Evolutionary conservation across 257 asterid genomes (phyloP).

Genomic region (Solanum dulcamara): DNA sequence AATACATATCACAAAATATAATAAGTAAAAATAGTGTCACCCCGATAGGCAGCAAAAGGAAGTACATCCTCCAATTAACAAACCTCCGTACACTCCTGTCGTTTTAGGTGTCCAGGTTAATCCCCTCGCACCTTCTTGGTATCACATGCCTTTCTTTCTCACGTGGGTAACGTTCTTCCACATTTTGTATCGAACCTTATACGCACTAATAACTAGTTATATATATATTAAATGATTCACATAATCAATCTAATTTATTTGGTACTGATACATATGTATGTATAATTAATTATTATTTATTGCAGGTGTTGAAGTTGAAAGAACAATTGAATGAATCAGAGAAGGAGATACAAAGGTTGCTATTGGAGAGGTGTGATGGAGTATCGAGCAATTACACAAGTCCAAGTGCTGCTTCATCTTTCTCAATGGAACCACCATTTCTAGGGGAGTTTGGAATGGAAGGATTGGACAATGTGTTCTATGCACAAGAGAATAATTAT

Average conservation of each 20-base stretch:
- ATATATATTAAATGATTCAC: background rate
- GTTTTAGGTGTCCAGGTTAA: background rate
- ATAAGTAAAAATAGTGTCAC: background rate
- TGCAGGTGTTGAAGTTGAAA: conserved; percentile 37
- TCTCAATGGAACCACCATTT: conserved; percentile 31
- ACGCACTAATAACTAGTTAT: background rate
- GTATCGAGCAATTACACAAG: conserved; percentile 32
- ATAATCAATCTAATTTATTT: background rate
- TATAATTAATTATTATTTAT: background rate
- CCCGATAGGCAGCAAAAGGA: background rate
- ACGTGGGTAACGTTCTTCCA: background rate
- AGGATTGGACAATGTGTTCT: conserved; percentile 31
- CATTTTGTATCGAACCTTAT: background rate
- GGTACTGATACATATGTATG: background rate
- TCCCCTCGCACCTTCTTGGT: background rate
- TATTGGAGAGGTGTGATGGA: conserved; percentile 31
- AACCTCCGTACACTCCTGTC: background rate
- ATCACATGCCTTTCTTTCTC: background rate
- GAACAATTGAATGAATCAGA: conserved; percentile 46
- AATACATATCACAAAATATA: no score
- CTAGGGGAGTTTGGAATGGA: conserved; percentile 39
- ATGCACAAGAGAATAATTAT: conserved; percentile 17
- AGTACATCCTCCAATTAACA: background rate
- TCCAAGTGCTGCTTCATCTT: conserved; percentile 35
- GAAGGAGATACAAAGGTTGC: conserved; percentile 33